A percentile compares a stretch with the other conserved stretches of the same genome.
These are phyloP conservation scores for Citrullus amarus DNA, from an alignment of 306 rosid genomes.

Conservation along the genomic window DNA sequence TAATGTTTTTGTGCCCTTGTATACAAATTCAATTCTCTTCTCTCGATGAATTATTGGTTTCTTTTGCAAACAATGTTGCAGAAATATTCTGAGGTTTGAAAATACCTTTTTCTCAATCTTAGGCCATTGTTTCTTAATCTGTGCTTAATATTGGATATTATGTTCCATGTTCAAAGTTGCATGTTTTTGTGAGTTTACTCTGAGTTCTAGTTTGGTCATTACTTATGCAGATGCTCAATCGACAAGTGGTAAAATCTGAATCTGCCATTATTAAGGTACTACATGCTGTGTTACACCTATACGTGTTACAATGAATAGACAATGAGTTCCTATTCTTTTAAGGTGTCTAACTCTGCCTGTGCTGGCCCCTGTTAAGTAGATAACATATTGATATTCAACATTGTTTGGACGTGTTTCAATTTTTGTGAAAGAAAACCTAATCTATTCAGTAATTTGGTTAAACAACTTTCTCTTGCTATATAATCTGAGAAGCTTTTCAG, in stretches of 20 bases:
- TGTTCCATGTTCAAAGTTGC: not conserved
- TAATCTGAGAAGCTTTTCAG: not conserved
- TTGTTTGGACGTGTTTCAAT: not conserved
- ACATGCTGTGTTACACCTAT: not conserved
- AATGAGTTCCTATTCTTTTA: not conserved
- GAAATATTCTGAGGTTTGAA: not conserved
- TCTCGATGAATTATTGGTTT: not conserved
- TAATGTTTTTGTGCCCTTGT: not conserved
- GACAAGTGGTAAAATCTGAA: constrained; percentile 94
- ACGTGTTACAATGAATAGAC: not conserved
- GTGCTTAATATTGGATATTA: not conserved
- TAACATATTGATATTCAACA: not conserved
- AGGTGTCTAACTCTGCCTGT: not conserved
- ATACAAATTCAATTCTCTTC: not conserved
- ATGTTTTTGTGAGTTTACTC: not conserved
- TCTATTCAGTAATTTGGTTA: not conserved
- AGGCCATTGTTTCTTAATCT: not conserved
- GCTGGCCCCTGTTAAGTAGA: not conserved
- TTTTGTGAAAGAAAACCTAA: not conserved
- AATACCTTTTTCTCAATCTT: not conserved
- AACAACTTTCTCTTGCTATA: not conserved
- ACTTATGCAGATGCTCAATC: constrained; percentile 62
- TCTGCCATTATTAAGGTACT: constrained; percentile 87
- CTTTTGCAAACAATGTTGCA: not conserved
- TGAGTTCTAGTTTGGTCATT: not conserved